Conservation (phyloP, 169 alveolate species). For the Cryptosporidium baileyi region DNA sequence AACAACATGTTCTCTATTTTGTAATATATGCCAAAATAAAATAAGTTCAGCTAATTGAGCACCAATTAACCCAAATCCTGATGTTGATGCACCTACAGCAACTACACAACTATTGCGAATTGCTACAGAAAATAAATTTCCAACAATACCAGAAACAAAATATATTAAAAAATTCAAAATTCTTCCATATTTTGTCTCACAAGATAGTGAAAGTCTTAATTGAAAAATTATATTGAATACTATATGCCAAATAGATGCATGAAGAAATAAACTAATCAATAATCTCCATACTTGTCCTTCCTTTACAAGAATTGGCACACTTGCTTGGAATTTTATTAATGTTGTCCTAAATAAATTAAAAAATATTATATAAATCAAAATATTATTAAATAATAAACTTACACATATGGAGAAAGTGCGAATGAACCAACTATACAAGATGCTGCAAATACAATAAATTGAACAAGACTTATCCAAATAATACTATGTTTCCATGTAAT, state of each 20-base stretch:
- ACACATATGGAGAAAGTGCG: constrained; percentile 67
- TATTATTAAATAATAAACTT: not conserved
- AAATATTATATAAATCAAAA: not conserved
- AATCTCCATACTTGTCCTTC: constrained; percentile 84
- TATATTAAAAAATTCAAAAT: constrained; percentile 72
- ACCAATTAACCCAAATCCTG: constrained; percentile 85
- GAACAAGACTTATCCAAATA: constrained; percentile 59
- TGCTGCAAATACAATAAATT: constrained; percentile 31
- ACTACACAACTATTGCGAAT: constrained; percentile 77
- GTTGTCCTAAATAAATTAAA: constrained; percentile 70
- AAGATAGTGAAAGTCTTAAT: constrained; percentile 80
- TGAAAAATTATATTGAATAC: constrained; percentile 83
- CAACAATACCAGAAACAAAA: constrained; percentile 79
- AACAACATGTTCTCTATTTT: constrained; percentile 79
- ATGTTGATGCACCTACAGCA: constrained; percentile 85
- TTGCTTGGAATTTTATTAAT: constrained; percentile 77
- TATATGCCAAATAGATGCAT: constrained; percentile 82
- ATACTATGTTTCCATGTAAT: constrained; percentile 58
- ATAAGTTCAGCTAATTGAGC: constrained; percentile 80
- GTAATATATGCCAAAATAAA: constrained; percentile 81
- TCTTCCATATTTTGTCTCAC: constrained; percentile 81
- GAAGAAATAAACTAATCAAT: constrained; percentile 80
- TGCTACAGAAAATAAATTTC: constrained; percentile 80
- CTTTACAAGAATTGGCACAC: constrained; percentile 76
- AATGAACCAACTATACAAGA: constrained; percentile 51